Evolutionary conservation across 2,329 filamentous ascomycete species (phyloP).

Genomic region (Arthrobotrys sphaeroides): DNA sequence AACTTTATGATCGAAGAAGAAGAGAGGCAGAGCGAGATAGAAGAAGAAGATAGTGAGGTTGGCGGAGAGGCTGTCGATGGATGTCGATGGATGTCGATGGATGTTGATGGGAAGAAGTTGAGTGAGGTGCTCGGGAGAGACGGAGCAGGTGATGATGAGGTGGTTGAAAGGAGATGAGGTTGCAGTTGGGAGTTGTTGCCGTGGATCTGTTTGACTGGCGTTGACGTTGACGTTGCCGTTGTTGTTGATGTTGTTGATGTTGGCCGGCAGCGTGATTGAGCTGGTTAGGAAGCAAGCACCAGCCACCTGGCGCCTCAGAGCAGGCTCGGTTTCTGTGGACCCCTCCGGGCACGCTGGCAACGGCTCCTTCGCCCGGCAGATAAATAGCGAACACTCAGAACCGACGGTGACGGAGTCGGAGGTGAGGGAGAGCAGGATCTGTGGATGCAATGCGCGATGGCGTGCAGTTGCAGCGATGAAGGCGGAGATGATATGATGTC

Average conservation of each 20-base stretch:
- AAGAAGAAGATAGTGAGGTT: background rate
- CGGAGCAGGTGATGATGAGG: too few relatives aligned
- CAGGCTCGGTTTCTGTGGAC: background rate
- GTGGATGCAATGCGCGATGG: slow-evolving; percentile 20
- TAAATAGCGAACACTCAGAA: background rate
- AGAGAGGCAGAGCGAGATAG: background rate
- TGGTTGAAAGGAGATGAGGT: too few relatives aligned
- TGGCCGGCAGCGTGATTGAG: slow-evolving; percentile 42
- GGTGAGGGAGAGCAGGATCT: background rate
- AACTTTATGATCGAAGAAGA: slow-evolving; percentile 27
- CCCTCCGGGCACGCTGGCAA: background rate
- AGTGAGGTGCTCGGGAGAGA: too few relatives aligned
- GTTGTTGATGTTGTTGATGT: background rate
- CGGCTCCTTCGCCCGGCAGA: background rate
- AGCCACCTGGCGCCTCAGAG: background rate
- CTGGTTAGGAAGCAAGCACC: slow-evolving; percentile 24
- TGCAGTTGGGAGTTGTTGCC: background rate
- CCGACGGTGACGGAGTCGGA: background rate
- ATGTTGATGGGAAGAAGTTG: background rate
- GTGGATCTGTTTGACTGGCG: background rate
- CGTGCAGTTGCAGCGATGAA: slow-evolving; percentile 6
- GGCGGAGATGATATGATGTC: slow-evolving; percentile 40
- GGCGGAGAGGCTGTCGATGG: background rate
- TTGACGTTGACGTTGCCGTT: slow-evolving; percentile 7
- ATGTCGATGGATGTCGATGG: background rate